Conservation (phyloP, 495 filamentous ascomycete species). For the Sporormia fimetaria region DNA sequence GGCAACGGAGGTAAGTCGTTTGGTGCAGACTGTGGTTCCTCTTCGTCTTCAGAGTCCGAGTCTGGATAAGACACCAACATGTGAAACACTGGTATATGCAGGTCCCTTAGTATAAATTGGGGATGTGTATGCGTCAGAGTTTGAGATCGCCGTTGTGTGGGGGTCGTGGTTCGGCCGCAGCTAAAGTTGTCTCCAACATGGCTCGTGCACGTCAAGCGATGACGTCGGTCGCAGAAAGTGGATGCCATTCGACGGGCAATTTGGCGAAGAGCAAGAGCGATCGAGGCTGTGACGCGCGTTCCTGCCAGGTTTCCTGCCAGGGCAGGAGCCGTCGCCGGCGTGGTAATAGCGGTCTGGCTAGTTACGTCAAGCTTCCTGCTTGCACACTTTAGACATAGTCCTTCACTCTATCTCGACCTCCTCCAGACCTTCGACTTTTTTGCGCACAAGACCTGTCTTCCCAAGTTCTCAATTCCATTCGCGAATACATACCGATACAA, state of each 20-base stretch:
- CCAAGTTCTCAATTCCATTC: not conserved
- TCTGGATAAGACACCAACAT: slow-evolving; percentile 81
- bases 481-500: not conserved
- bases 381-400: too few species aligned
- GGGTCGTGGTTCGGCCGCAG: too few species aligned
- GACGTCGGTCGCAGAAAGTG: slow-evolving; percentile 10
- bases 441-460: not conserved
- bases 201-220: not conserved
- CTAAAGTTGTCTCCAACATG: not conserved
- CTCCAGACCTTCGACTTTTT: not conserved
- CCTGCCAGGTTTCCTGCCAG: slow-evolving; percentile 21
- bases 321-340: too few species aligned
- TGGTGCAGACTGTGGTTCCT: slow-evolving; percentile 16
- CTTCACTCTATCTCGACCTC: not conserved
- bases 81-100: too few species aligned
- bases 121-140: slow-evolving; percentile 6
- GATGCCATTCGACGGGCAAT: too few species aligned
- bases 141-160: too few species aligned
- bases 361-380: too few species aligned
- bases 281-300: slow-evolving; percentile 15
- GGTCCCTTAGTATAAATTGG: too few species aligned
- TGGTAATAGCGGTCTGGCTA: too few species aligned
- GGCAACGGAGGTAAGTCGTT: slow-evolving; percentile 70
- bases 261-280: too few species aligned
- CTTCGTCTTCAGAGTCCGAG: slow-evolving; percentile 53